Base-by-base conservation (phyloP, 2,329 filamentous ascomycete species). In the Dactylellina drechsleri region DNA sequence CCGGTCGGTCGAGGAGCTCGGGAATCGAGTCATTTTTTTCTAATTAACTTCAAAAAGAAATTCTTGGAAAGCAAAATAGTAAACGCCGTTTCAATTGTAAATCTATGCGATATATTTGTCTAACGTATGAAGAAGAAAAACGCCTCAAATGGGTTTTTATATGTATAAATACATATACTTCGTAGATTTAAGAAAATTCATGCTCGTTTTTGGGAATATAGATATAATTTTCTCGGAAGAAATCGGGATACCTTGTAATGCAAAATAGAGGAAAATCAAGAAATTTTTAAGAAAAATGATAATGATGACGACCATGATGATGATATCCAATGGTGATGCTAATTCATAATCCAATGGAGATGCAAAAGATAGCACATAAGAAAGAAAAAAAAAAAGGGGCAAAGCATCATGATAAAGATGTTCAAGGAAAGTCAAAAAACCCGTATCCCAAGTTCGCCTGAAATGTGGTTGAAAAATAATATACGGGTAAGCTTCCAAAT, bases 361-460 rank as follows among this genome's bases (percentile, higher is more conserved):
- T 36, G 31, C 6, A 52, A 36, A 43, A 52, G 43, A 26, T 23
- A 2, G 28, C 40, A 53, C 50, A 56, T 36, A 41, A 45, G 20
- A 56, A 31, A 7, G 8, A 41, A 7, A 12, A 43, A 47, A 18
- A 23, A 43, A 23, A 18, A n/a, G 12, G 13, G 26, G 50, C 15
- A 57, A 57, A 64, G 45, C 40, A 43, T 45, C n/a, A n/a, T 45
- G 28, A 56, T 36, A 43, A 60, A 66, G 56, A 57, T 45, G 41
- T 28, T 52, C 31, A 60, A 73, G 47, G 61, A 61, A 61, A 73
- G 61, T 56, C 52, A 50, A 67, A 59, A 28, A 56, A n/a, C 62
- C 56, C 57, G 66, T 58, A 70, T 66, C 70, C 61, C 56, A 67
- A 74, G 70, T 74, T 74, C 70, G 70, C 70, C 70, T 67, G 62